A percentile compares a stretch with the other conserved stretches of the same genome.
Conservation (phyloP, 768 basidiomycete genomes). For the Pleurotus tuber-regium region DNA sequence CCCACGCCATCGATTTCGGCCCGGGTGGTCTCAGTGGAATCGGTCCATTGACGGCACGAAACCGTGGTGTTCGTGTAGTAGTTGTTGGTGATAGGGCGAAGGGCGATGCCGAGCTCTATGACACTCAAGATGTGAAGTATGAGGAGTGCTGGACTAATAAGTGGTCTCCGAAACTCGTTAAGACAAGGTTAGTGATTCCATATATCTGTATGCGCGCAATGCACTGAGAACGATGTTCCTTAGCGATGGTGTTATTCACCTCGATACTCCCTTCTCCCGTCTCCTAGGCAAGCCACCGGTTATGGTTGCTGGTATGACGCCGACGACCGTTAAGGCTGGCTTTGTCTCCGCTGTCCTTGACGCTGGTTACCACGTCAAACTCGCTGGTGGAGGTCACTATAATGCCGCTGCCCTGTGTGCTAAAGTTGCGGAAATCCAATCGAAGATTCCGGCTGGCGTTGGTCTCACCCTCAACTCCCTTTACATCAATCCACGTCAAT, state of each 20-base stretch:
- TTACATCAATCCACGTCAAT: slow-evolving; percentile 98
- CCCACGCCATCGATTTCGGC: slow-evolving; percentile 95
- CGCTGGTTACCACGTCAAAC: slow-evolving; percentile 94
- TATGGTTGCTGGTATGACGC: slow-evolving; percentile 99
- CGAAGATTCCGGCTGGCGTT: slow-evolving; percentile 79
- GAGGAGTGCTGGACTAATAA: slow-evolving; percentile 94
- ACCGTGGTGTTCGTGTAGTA: slow-evolving; percentile 87
- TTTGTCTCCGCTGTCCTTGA: slow-evolving; percentile 92
- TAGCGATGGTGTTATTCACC: slow-evolving; percentile 87
- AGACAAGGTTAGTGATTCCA: slow-evolving; percentile 68
- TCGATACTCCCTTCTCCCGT: slow-evolving; percentile 96
- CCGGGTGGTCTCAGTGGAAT: slow-evolving; percentile 94
- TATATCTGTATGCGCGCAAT: slow-evolving; percentile 6
- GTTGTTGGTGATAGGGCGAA: slow-evolving; percentile 89
- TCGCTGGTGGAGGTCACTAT: slow-evolving; percentile 98
- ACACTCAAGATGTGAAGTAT: slow-evolving; percentile 56
- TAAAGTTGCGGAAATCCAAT: slow-evolving; percentile 92
- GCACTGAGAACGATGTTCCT: slow-evolving; percentile 13
- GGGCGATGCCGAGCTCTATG: slow-evolving; percentile 85
- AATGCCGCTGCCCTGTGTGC: slow-evolving; percentile 83
- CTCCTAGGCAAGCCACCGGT: slow-evolving; percentile 95
- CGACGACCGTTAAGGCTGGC: slow-evolving; percentile 91
- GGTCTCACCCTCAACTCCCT: slow-evolving; percentile 93
- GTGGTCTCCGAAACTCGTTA: slow-evolving; percentile 81
- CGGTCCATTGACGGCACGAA: slow-evolving; percentile 85